Evolutionary conservation across 768 basidiomycete species (phyloP), one percentile per base, ranked within the genome.

Genomic region (Leccinum longicurvipes): DNA sequence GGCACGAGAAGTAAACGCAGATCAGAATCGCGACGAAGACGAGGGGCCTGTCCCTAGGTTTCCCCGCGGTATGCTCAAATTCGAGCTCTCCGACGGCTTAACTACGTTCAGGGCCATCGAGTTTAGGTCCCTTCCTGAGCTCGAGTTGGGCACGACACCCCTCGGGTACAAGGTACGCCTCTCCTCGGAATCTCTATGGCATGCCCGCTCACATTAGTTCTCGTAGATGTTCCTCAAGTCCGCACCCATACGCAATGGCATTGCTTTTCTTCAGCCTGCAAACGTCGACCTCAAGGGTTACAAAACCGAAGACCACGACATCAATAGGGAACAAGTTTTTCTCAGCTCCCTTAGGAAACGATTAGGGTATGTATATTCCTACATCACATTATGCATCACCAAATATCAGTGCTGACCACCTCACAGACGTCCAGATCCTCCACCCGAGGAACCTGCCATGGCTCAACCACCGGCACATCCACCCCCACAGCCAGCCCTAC

Each of bases 31-130:
- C 57, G 74, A 77, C 31, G 74, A 82, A 42, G 85, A 83, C 39
- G 86, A 86, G 67, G 89, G 87, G 0, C 86, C 87, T 1, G 79
- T 93, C 50, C 93, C 92, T 3, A 85, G 80, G 54, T 98, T 93
- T 69, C 85, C 92, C 4, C 74, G 92, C 51, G 81, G 84, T 28
- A 93, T 91, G 85, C 76, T 97, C 54, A 79, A 74, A 44, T 77
- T 97, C 27, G 77, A 85, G 60, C 70, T 97, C 50, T 86, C 82
- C 51, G 95, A 98, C 67, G 95, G 95, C n/a, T 68, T 74, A 14
- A 79, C 76, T 2, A 78, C 72, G 3, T 68, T 95, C 29, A 78
- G 79, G 32, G 95, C 89, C 3, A 84, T 95, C 59, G 95, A 98
- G 66, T 92, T 86, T 60, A 82, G 80, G 51, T 72, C 77, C 23